Evolutionary conservation across 768 basidiomycete species (phyloP).

Genomic region (Tricholomella constricta): DNA sequence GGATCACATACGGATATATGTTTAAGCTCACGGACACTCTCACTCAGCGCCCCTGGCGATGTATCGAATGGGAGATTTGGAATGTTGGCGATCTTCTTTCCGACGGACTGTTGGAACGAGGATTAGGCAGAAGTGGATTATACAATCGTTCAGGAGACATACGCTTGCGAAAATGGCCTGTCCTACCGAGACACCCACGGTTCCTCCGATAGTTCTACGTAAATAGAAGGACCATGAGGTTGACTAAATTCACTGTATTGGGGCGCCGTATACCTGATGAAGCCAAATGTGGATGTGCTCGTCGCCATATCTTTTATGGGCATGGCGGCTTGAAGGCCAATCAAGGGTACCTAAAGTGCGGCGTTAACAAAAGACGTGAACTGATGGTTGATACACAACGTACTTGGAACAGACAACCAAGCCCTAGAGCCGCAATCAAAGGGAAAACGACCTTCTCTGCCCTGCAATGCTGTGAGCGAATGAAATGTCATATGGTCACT

Average conservation of each 20-base stretch:
- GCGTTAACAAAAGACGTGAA: constrained; percentile 2
- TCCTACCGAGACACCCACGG: constrained; percentile 72
- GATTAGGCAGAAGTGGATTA: background rate
- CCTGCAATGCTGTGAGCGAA: constrained; percentile 33
- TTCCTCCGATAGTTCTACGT: constrained; percentile 68
- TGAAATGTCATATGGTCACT: background rate
- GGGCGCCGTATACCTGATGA: constrained; percentile 52
- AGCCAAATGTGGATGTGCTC: constrained; percentile 67
- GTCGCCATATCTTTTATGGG: constrained; percentile 87
- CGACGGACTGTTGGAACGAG: constrained; percentile 33
- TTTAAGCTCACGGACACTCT: constrained; percentile 47
- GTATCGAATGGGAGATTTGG: constrained; percentile 41
- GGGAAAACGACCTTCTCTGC: constrained; percentile 66
- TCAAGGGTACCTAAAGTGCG: constrained; percentile 54
- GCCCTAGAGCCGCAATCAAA: constrained; percentile 64
- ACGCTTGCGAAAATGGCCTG: constrained; percentile 71
- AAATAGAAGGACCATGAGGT: constrained; percentile 2
- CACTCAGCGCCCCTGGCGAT: constrained; percentile 42
- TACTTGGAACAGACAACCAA: constrained; percentile 67
- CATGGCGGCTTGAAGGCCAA: constrained; percentile 85
- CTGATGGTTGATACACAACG: constrained; percentile 6
- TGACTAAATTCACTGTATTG: constrained; percentile 5
- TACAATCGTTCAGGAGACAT: constrained; percentile 20
- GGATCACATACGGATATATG: constrained; percentile 40
- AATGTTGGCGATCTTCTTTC: constrained; percentile 38